Evolutionary conservation across 1,139 yeast species (phyloP), one percentile per base, ranked within the genome.

Genomic region (Saccharomyces pastorianus): DNA sequence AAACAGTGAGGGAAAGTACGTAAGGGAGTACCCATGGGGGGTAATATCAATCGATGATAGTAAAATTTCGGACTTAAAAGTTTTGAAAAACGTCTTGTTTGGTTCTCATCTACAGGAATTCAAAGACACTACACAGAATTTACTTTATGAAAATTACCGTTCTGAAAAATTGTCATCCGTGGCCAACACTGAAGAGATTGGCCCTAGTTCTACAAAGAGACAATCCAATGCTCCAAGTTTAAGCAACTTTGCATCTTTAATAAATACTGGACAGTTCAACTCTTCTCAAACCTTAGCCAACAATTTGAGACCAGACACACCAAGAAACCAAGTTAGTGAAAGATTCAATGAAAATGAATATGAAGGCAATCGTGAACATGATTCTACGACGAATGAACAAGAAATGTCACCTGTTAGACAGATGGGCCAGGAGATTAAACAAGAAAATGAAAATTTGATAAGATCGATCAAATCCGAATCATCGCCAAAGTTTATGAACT

Each of bases 1-100:
- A 32, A 69, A 66, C 28, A 70, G 79, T 4, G 29, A 46, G 28
- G 88, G 88, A 13, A 77, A 82, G 55, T 79, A 80, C 60, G 84
- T 82, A 6, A 80, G 95, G 72, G 76, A 78, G 63, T 85, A 85
- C 64, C 90, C 91, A 32, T 86, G 95, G 95, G 93, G 93, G 17
- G 67, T 77, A 46, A 79, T 85, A 44, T 49, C 56, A 6, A 64
- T 68, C 41, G 78, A 80, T 62, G 83, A 83, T 61, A 80, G 84
- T 49, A 77, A 77, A 50, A 74, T 78, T 57, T 80, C 86, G 55
- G 93, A 86, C 65, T 80, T 86, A 64, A 69, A 81, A 8, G 71
- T 81, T 17, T 73, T 86, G 66, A 84, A 83, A 62, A 81, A 83
- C 53, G 89, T 86, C 0, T 68, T 86, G 44, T 79, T 86, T 63